Conservation (phyloP, 345 rosid species). For the Linum lewisii region DNA sequence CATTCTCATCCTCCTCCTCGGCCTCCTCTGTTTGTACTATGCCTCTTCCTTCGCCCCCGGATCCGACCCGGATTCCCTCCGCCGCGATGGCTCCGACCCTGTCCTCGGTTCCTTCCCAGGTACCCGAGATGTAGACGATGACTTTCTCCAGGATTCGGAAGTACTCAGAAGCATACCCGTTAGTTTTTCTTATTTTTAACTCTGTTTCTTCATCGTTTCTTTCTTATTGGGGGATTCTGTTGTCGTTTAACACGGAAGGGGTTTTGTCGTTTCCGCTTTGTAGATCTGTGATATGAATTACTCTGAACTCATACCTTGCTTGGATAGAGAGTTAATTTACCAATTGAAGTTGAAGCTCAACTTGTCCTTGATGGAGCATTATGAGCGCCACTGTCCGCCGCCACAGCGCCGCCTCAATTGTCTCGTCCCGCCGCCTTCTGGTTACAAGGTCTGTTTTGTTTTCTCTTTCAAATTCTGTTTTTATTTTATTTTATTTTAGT, state of each 20-base stretch:
- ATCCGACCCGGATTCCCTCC: constrained; percentile 32
- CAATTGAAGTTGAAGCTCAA: constrained; percentile 71
- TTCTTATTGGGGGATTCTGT: background rate
- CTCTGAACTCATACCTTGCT: constrained; percentile 89
- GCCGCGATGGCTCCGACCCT: constrained; percentile 35
- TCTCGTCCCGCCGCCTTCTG: constrained; percentile 74
- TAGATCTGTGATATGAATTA: constrained; percentile 71
- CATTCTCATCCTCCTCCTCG: constrained; percentile 49
- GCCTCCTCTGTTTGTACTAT: constrained; percentile 60
- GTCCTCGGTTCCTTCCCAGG: constrained; percentile 19
- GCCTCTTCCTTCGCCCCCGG: constrained; percentile 69
- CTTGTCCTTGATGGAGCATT: constrained; percentile 85
- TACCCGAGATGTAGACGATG: constrained; percentile 24
- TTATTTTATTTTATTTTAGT: constrained; percentile 11
- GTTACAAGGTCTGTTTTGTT: constrained; percentile 55
- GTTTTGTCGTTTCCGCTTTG: background rate
- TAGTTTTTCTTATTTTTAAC: constrained; percentile 11
- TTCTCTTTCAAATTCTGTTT: background rate
- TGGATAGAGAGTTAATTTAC: constrained; percentile 74
- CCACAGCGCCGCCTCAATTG: constrained; percentile 80
- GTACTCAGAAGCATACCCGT: constrained; percentile 67
- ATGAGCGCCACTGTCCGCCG: constrained; percentile 90
- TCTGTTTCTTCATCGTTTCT: background rate
- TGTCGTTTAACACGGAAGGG: background rate
- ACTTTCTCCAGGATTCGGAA: constrained; percentile 22